Base-by-base conservation (phyloP, 106 monocot genomes). In the Hemerocallis citrina region DNA sequence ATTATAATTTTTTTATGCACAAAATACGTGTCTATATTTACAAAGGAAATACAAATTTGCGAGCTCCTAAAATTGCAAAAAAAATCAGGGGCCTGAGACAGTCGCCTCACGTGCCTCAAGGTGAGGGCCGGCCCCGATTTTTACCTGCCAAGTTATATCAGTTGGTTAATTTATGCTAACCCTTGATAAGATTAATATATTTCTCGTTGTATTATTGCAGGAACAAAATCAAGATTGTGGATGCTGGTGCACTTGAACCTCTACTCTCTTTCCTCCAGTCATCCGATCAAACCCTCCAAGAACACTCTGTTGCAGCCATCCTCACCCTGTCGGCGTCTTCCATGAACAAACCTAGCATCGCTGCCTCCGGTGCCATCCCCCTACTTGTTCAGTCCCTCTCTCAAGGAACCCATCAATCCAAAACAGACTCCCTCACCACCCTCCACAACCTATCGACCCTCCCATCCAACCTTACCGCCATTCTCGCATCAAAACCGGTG, bases 141-240 rank as follows among this genome's bases (percentile, higher is more conserved):
- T n/a, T n/a, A n/a, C n/a, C n/a, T n/a, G n/a, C n/a, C n/a, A 42
- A 4, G 11, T 42, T 42, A 42, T 15, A 42, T 4, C 11, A 13
- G 16, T 45, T 45, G 4, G 16, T n/a, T n/a, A 17, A 45, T 9
- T 45, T 45, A 13, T 7, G 17, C 17, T 6, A 19, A 17, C n/a
- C n/a, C n/a, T n/a, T n/a, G n/a, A n/a, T n/a, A n/a, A n/a, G n/a
- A n/a, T n/a, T n/a, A n/a, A 1, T 45, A 6, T 41, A 3, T 41
- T 41, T 41, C 11, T 41, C 15, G 6, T 41, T 4, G 41, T 4
- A 6, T 19, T 50, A 27, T 48, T 33, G 34, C 74, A 88, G 88
- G 57, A 88, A 83, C 64, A 88, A 88, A 65, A 83, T 74, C 48
- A 82, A 77, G 77, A 88, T 83, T 25, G 74, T 88, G n/a, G 79